Evolutionary conservation across 441 rosid genomes (phyloP).

Genomic region (Monsonia emarginata): DNA sequence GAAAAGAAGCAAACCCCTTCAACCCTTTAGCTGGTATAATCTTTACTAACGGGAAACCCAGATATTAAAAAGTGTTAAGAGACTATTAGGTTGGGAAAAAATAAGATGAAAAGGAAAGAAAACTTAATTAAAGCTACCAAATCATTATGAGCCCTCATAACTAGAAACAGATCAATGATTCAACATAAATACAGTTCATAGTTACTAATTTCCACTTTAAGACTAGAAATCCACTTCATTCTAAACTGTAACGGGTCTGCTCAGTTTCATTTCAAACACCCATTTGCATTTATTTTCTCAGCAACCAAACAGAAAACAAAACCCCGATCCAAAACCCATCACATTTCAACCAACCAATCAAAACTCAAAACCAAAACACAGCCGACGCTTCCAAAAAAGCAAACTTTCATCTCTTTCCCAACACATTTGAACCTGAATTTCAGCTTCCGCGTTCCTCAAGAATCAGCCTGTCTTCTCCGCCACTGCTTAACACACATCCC

Average conservation of each 20-base stretch:
- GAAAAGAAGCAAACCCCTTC: neutral
- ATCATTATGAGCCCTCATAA: neutral
- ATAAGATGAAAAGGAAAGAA: neutral
- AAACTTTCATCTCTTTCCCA: neutral
- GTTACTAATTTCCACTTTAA: neutral
- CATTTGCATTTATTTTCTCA: conserved; percentile 6
- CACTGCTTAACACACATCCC: neutral
- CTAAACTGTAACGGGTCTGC: neutral
- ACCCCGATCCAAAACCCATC: neutral
- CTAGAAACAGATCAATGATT: neutral
- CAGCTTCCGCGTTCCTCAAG: neutral
- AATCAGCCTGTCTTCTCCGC: neutral
- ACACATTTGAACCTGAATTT: neutral
- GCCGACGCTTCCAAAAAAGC: neutral
- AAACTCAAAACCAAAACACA: neutral
- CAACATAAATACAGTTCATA: neutral
- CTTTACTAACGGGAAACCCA: neutral
- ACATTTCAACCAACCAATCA: neutral
- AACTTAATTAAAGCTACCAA: neutral
- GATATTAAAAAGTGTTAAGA: neutral
- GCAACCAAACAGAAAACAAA: conserved; percentile 15
- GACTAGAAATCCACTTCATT: neutral
- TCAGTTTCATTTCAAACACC: neutral
- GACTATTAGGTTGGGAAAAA: neutral
- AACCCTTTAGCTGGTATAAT: neutral